These are phyloP conservation scores for Beta vulgaris DNA, from an alignment of 148 eudicot species.

Conservation along the genomic window DNA sequence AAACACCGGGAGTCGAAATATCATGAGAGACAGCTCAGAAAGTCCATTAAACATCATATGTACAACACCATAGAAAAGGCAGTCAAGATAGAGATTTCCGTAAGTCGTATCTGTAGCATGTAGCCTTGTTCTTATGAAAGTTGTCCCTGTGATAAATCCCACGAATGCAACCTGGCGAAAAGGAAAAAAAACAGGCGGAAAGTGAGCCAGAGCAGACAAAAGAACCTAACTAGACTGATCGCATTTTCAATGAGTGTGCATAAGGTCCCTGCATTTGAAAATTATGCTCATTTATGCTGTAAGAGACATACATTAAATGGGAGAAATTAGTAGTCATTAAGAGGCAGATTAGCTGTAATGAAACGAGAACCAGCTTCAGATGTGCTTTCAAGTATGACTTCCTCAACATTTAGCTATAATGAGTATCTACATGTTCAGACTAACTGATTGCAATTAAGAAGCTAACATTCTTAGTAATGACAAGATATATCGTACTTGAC, in stretches of 20 bases:
- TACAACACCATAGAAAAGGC: conserved; percentile 57
- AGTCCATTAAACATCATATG: conserved; percentile 91
- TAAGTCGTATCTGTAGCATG: conserved; percentile 56
- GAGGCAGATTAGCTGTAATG: neutral
- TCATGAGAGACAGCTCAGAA: conserved; percentile 77
- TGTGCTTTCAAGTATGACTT: neutral
- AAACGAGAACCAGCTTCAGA: neutral
- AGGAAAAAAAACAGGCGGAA: neutral
- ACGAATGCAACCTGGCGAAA: conserved; percentile 60
- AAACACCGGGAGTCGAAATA: conserved; percentile 77
- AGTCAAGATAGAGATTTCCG: conserved; percentile 64
- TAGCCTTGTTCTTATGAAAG: conserved; percentile 54
- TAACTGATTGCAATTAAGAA: neutral
- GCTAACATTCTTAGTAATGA: neutral
- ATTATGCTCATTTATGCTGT: no score
- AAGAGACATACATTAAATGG: neutral
- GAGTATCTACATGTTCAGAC: no score
- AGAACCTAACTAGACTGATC: neutral
- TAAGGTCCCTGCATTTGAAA: neutral
- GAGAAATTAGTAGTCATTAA: neutral
- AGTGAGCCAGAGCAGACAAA: neutral
- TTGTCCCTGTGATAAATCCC: conserved; percentile 61
- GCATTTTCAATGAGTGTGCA: neutral
- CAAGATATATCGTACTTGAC: conserved; percentile 47
- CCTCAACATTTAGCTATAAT: neutral